These are phyloP conservation scores for Aechmea fasciata DNA, from an alignment of 176 grass and related monocot species.

Conservation along the genomic window DNA sequence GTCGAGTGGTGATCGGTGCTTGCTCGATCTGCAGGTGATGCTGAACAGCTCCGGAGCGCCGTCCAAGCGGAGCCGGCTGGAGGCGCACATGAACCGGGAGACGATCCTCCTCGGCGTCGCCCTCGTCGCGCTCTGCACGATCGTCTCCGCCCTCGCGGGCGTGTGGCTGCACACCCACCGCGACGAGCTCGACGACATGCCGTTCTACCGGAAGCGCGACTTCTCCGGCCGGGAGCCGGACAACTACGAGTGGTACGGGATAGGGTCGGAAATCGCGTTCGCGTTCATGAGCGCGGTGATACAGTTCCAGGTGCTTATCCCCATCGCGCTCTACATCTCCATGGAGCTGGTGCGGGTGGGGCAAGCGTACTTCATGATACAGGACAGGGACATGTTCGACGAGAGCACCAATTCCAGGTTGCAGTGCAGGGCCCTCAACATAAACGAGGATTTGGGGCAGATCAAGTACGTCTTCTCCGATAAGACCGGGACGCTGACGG, in stretches of 20 bases:
- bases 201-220: slow-evolving; percentile 57
- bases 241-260: slow-evolving; percentile 70
- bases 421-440: slow-evolving; percentile 94
- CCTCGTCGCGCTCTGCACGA: slow-evolving; percentile 35
- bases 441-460: slow-evolving; percentile 98
- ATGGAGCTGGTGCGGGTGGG: slow-evolving; percentile 80
- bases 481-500: slow-evolving; percentile 85
- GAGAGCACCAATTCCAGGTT: slow-evolving; percentile 39
- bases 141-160: slow-evolving; percentile 48
- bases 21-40: slow-evolving; percentile 35
- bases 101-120: slow-evolving; percentile 39
- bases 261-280: slow-evolving; percentile 48
- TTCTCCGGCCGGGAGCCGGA: not conserved
- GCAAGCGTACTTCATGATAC: slow-evolving; percentile 95
- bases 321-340: slow-evolving; percentile 83
- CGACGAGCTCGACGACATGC: slow-evolving; percentile 36
- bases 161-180: slow-evolving; percentile 53
- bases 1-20: too few relatives aligned
- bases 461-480: slow-evolving; percentile 98
- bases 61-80: slow-evolving; percentile 86
- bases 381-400: slow-evolving; percentile 65
- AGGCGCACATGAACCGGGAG: slow-evolving; percentile 74
- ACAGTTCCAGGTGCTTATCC: slow-evolving; percentile 80
- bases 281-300: slow-evolving; percentile 77
- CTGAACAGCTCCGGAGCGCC: slow-evolving; percentile 81